Evolutionary conservation across 805 yeast genomes (phyloP).

Genomic region (Yamadazyma akitaensis): DNA sequence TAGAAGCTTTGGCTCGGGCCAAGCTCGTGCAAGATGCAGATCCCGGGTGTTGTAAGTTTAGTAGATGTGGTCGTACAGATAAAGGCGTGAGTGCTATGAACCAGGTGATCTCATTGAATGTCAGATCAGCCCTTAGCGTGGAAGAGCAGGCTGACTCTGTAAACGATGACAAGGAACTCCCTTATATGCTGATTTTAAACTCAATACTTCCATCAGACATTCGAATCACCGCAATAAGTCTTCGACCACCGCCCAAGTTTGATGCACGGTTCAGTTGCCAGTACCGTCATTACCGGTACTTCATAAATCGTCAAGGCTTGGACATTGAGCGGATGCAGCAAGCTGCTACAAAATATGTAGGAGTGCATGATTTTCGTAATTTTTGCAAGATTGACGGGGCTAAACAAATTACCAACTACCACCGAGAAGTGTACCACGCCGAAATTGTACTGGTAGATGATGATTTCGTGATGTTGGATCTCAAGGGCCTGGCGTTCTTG

Average conservation of each 20-base stretch:
- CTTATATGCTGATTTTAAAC: conserved; percentile 73
- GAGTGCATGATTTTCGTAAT: conserved; percentile 88
- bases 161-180: conserved; percentile 66
- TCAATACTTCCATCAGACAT: conserved; percentile 78
- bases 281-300: conserved; percentile 82
- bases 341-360: conserved; percentile 63
- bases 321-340: conserved; percentile 64
- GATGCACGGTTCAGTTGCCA: conserved; percentile 92
- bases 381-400: conserved; percentile 94
- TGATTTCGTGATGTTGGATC: conserved; percentile 64
- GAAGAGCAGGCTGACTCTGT: conserved; percentile 59
- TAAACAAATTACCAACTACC: conserved; percentile 80
- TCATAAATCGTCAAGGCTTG: conserved; percentile 56
- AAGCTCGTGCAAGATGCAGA: conserved; percentile 59
- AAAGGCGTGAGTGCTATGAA: conserved; percentile 96
- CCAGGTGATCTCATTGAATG: conserved; percentile 79
- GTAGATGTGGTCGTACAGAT: conserved; percentile 94
- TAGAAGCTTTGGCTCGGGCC: conserved; percentile 68
- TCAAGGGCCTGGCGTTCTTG: conserved; percentile 84
- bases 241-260: conserved; percentile 78
- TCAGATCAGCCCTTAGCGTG: conserved; percentile 62
- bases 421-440: conserved; percentile 57
- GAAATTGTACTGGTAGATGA: conserved; percentile 40
- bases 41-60: conserved; percentile 65
- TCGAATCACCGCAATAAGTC: conserved; percentile 72